phyloP scores from a whole-genome alignment of 306 rosid genomes.

The Dryas alaskensis region DNA sequence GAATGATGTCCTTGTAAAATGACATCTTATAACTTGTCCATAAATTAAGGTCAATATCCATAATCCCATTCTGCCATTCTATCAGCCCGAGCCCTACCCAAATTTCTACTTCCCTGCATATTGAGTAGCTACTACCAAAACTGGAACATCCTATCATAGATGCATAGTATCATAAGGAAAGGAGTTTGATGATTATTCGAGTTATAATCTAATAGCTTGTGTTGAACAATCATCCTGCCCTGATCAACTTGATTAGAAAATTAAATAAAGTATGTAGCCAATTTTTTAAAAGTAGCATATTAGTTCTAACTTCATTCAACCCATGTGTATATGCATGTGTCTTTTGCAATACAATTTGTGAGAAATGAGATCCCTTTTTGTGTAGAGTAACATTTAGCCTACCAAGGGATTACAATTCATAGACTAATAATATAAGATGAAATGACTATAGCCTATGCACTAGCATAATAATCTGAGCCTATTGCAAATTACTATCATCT shows the following conservation, averaged over 20 bases:
- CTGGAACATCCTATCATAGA: neutral
- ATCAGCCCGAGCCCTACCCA: neutral
- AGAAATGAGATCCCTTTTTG: neutral
- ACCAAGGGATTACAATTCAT: neutral
- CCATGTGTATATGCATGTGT: neutral
- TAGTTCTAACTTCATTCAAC: no score
- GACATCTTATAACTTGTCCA: neutral
- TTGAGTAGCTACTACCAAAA: neutral
- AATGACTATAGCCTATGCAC: neutral
- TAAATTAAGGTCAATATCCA: neutral
- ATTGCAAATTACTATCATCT: neutral
- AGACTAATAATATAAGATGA: neutral
- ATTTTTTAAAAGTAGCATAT: no score
- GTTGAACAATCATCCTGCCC: neutral
- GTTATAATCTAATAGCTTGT: neutral
- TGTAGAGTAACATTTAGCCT: neutral
- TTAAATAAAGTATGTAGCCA: neutral
- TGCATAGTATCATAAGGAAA: neutral
- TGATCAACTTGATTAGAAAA: neutral
- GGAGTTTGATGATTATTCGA: neutral
- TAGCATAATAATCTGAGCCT: neutral
- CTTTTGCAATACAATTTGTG: neutral
- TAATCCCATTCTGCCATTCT: neutral
- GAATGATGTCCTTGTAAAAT: neutral
- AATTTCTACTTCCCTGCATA: neutral